phyloP scores from a whole-genome alignment of 179 eudicot species.

The Carnegiea gigantea region DNA sequence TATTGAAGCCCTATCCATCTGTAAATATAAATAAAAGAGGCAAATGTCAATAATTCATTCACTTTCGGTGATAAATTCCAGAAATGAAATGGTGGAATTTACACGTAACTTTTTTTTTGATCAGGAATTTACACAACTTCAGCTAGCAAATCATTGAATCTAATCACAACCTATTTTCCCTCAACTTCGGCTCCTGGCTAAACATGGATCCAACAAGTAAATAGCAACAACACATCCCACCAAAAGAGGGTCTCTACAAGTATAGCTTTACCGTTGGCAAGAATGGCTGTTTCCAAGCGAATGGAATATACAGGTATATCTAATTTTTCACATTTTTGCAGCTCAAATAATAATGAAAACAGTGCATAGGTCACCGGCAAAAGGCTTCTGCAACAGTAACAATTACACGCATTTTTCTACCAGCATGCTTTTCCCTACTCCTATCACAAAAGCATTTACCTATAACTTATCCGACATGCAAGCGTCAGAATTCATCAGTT shows the following conservation, averaged over 20 bases:
- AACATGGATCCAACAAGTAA: background rate
- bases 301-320: conserved; percentile 1
- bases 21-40: background rate
- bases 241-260: background rate
- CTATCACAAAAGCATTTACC: conserved; percentile 4
- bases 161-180: background rate
- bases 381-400: background rate
- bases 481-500: conserved; percentile 1
- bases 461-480: conserved; percentile 14
- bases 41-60: background rate
- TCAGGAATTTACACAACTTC: too few relatives aligned
- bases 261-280: background rate
- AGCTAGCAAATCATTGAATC: background rate
- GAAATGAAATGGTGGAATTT: background rate
- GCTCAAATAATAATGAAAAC: too few relatives aligned
- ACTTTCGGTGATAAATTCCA: background rate
- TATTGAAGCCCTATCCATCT: conserved; percentile 98
- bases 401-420: conserved; percentile 2
- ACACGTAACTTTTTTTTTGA: background rate
- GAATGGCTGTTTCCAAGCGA: background rate
- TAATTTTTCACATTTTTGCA: background rate
- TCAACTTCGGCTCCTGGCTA: background rate
- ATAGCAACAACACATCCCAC: background rate
- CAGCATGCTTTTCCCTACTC: conserved; percentile 4
- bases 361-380: background rate